Percentiles rank a stretch among this genome's conserved stretches.
These are phyloP conservation scores for Alternaria consortialis DNA, from an alignment of 2,329 filamentous ascomycete species.

Conservation along the genomic window DNA sequence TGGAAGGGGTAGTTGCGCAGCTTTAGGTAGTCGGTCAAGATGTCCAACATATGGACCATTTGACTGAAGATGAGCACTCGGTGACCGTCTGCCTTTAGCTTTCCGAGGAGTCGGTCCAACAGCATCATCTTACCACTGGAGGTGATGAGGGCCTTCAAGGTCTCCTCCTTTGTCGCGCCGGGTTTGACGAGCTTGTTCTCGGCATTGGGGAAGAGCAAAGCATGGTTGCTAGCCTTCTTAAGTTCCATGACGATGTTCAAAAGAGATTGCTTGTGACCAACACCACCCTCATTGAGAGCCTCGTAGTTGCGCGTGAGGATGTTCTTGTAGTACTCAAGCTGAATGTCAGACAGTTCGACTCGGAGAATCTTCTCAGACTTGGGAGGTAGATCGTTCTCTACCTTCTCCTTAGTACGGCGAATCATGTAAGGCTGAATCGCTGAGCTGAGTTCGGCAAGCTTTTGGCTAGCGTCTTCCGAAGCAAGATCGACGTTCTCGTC, in stretches of 20 bases:
- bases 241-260: conserved; percentile 99
- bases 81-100: conserved; percentile 91
- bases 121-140: conserved; percentile 99
- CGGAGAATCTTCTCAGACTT: conserved; percentile 99
- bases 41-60: conserved; percentile 99
- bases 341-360: conserved; percentile 94
- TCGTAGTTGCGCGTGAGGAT: conserved; percentile 97
- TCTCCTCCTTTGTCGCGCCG: conserved; percentile 83
- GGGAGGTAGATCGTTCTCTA: conserved; percentile 93
- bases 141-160: conserved; percentile 90
- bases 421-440: conserved; percentile 94
- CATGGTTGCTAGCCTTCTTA: conserved; percentile 99
- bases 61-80: conserved; percentile 98
- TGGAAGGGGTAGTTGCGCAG: conserved; percentile 96
- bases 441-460: conserved; percentile 84
- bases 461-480: conserved; percentile 82
- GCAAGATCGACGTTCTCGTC: conserved; percentile 90
- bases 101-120: conserved; percentile 91
- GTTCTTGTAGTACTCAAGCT: conserved; percentile 98
- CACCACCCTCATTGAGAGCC: conserved; percentile 87
- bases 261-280: conserved; percentile 91
- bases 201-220: conserved; percentile 95
- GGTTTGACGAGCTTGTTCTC: conserved; percentile 88
- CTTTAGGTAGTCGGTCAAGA: conserved; percentile 91
- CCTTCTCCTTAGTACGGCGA: conserved; percentile 94